Conservation (phyloP, 2,329 filamentous ascomycete species). For the Gaeumannomyces sp. region DNA sequence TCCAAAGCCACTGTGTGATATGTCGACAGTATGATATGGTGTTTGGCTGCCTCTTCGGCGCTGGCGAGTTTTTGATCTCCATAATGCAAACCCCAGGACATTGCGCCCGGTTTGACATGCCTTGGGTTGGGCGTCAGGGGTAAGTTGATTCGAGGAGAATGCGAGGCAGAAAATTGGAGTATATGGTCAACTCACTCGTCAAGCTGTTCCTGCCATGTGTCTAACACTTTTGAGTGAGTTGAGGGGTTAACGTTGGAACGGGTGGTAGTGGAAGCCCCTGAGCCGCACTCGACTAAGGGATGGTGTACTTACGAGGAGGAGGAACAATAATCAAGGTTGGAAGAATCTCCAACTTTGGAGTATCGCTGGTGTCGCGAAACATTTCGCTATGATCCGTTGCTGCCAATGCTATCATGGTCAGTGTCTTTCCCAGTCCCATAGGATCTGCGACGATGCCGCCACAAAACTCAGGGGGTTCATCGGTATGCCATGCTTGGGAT, state of each 20-base stretch:
- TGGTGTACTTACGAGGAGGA: conserved; percentile 23
- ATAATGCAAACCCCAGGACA: conserved; percentile 26
- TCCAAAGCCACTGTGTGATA: conserved; percentile 34
- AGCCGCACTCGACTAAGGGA: no score
- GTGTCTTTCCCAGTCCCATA: conserved; percentile 41
- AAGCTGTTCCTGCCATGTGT: conserved; percentile 29
- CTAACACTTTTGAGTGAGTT: conserved; percentile 24
- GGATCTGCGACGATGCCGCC: conserved; percentile 41
- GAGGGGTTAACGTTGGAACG: neutral
- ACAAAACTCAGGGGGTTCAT: conserved; percentile 29
- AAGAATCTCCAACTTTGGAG: neutral
- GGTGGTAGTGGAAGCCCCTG: neutral
- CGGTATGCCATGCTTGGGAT: conserved; percentile 19
- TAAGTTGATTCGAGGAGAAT: neutral
- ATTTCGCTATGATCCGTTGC: conserved; percentile 22
- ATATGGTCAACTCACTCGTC: no score
- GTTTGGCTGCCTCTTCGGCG: conserved; percentile 12
- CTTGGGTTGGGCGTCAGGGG: conserved; percentile 12
- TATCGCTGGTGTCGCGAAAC: neutral
- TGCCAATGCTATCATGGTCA: conserved; percentile 35
- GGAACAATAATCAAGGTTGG: conserved; percentile 32
- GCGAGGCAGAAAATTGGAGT: conserved; percentile 22
- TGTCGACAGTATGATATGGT: conserved; percentile 31
- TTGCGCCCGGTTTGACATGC: conserved; percentile 19
- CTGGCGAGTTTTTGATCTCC: conserved; percentile 19